These are phyloP conservation scores for Tripterygium wilfordii DNA, from an alignment of 177 flowering plant species.

Conservation along the genomic window DNA sequence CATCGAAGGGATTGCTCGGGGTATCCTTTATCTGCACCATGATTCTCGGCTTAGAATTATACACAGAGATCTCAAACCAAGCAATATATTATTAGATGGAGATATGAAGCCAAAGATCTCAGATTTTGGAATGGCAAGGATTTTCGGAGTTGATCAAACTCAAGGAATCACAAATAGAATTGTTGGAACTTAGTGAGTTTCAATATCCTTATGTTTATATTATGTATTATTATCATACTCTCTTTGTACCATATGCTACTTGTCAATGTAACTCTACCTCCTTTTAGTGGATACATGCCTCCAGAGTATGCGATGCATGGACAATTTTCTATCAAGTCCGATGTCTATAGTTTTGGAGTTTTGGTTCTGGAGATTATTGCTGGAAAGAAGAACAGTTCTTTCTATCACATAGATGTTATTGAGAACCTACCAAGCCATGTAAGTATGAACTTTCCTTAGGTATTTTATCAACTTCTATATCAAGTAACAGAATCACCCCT, in stretches of 20 bases:
- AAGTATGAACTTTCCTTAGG: not conserved
- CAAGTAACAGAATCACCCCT: not conserved
- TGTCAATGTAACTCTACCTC: not conserved
- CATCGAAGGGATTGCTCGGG: conserved; percentile 21
- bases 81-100: too few relatives aligned
- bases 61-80: too few relatives aligned
- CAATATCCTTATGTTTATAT: not conserved
- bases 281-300: conserved; percentile 30
- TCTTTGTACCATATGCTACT: too few relatives aligned
- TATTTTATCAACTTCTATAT: not conserved
- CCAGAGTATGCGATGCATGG: conserved; percentile 37
- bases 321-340: conserved; percentile 21
- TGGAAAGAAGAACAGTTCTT: conserved; percentile 9
- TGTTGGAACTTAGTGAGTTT: conserved; percentile 21
- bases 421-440: conserved; percentile 7
- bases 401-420: not conserved
- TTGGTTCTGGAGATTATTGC: conserved; percentile 24
- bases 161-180: conserved; percentile 18
- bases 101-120: too few relatives aligned
- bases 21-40: conserved; percentile 24
- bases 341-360: conserved; percentile 30
- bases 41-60: conserved; percentile 22
- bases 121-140: too few relatives aligned
- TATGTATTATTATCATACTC: too few relatives aligned
- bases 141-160: too few relatives aligned